Conservation (phyloP, 495 filamentous ascomycete species). For the Xylaria palmicola region DNA sequence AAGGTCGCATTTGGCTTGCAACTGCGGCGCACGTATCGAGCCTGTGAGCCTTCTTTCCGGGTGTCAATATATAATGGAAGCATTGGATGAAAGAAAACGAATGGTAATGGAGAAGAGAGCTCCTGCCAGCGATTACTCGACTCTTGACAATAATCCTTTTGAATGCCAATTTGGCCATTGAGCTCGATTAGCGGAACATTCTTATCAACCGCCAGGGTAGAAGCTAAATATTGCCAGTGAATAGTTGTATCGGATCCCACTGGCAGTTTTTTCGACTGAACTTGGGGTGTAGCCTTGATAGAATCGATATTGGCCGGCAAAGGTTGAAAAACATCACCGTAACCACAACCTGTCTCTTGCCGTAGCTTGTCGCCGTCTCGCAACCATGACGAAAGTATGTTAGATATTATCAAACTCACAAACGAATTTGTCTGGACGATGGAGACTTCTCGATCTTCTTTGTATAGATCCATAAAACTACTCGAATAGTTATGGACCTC, state of each 20-base stretch:
- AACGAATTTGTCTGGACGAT: conserved; percentile 64
- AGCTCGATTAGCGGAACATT: conserved; percentile 79
- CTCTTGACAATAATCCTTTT: conserved; percentile 73
- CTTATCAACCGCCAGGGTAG: conserved; percentile 54
- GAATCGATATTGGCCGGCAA: conserved; percentile 39
- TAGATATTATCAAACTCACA: conserved; percentile 64
- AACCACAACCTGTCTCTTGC: conserved; percentile 42
- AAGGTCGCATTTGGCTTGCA: conserved; percentile 81
- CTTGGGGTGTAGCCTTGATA: conserved; percentile 30
- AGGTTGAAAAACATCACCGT: conserved; percentile 51
- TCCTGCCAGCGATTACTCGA: conserved; percentile 71
- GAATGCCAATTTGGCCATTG: conserved; percentile 78
- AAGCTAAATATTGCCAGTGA: conserved; percentile 72
- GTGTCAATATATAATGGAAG: conserved; percentile 91
- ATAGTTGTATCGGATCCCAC: conserved; percentile 41
- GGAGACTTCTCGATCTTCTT: conserved; percentile 55
- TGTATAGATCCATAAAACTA: conserved; percentile 70
- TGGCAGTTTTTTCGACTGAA: conserved; percentile 47
- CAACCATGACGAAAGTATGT: conserved; percentile 70
- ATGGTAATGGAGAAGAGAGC: conserved; percentile 75
- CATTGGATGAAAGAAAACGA: conserved; percentile 79
- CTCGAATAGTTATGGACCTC: conserved; percentile 64
- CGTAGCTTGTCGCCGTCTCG: conserved; percentile 55
- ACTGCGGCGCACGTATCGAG: conserved; percentile 83
- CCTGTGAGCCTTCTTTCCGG: conserved; percentile 74